These are phyloP conservation scores for Cystobasidium slooffiae DNA, from an alignment of 1,284 basidiomycete genomes.

Conservation along the genomic window DNA sequence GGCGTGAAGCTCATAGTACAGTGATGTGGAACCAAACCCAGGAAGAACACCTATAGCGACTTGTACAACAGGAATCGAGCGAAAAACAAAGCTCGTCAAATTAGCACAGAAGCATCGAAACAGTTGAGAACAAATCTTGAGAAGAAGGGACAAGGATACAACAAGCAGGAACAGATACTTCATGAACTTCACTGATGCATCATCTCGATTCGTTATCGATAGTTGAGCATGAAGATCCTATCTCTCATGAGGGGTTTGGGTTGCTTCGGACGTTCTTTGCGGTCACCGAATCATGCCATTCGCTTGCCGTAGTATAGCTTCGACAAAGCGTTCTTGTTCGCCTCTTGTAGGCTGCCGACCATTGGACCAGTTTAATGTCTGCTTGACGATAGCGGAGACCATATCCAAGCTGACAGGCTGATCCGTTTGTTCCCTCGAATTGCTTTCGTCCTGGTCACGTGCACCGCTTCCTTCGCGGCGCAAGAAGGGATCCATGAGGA, in stretches of 20 bases:
- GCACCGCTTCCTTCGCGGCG: constrained; percentile 39
- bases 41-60: no score
- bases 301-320: constrained; percentile 38
- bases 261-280: neutral
- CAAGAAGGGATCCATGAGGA: constrained; percentile 60
- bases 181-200: neutral
- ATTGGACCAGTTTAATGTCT: constrained; percentile 41
- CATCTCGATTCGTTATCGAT: neutral
- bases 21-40: neutral
- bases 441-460: neutral
- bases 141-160: neutral
- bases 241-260: neutral
- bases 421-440: neutral
- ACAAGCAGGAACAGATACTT: constrained; percentile 5
- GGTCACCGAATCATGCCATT: constrained; percentile 21
- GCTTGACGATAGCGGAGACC: constrained; percentile 35
- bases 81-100: no score
- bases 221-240: neutral
- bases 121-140: neutral
- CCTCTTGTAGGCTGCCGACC: constrained; percentile 32
- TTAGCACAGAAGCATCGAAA: no score
- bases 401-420: constrained; percentile 11
- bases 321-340: constrained; percentile 46
- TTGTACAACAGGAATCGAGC: no score
- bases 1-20: neutral